These are phyloP conservation scores for Saccharomycopsis fodiens DNA, from an alignment of 805 yeast species.

Conservation along the genomic window DNA sequence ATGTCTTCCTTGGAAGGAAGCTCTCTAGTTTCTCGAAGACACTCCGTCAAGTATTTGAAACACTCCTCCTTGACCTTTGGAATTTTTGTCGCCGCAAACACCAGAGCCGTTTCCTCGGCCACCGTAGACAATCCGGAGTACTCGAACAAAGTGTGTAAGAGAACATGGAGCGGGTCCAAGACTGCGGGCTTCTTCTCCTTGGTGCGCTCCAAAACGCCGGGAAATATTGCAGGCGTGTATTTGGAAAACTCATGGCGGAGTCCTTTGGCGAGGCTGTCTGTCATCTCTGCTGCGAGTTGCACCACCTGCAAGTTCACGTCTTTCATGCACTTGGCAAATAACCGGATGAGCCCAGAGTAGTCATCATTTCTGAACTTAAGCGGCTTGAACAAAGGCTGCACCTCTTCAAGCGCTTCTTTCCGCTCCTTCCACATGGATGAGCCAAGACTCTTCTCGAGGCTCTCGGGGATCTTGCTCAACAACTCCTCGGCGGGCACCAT, in stretches of 20 bases:
- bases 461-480: slow-evolving; percentile 55
- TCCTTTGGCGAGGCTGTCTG: slow-evolving; percentile 57
- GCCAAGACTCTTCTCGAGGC: slow-evolving; percentile 44
- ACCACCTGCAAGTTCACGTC: slow-evolving; percentile 90
- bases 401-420: slow-evolving; percentile 71
- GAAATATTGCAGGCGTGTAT: slow-evolving; percentile 45
- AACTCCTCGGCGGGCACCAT: slow-evolving; percentile 65
- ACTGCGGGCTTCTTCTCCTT: slow-evolving; percentile 84
- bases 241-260: slow-evolving; percentile 48
- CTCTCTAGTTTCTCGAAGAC: slow-evolving; percentile 43
- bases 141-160: slow-evolving; percentile 57
- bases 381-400: slow-evolving; percentile 42
- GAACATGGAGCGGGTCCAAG: slow-evolving; percentile 56
- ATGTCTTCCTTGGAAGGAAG: slow-evolving; percentile 48
- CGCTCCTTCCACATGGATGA: slow-evolving; percentile 88
- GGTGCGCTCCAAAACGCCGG: slow-evolving; percentile 68
- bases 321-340: slow-evolving; percentile 63
- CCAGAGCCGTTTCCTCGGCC: slow-evolving; percentile 39
- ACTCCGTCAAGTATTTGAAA: slow-evolving; percentile 54
- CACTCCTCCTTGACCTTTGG: slow-evolving; percentile 76
- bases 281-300: slow-evolving; percentile 63
- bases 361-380: slow-evolving; percentile 55
- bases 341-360: slow-evolving; percentile 53
- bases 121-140: slow-evolving; percentile 44
- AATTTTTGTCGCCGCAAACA: slow-evolving; percentile 48